Percentiles rank a stretch among this genome's conserved stretches.
Conservation (phyloP, 2,329 filamentous ascomycete genomes). For the Aspergillus fumigatiaffinis region DNA sequence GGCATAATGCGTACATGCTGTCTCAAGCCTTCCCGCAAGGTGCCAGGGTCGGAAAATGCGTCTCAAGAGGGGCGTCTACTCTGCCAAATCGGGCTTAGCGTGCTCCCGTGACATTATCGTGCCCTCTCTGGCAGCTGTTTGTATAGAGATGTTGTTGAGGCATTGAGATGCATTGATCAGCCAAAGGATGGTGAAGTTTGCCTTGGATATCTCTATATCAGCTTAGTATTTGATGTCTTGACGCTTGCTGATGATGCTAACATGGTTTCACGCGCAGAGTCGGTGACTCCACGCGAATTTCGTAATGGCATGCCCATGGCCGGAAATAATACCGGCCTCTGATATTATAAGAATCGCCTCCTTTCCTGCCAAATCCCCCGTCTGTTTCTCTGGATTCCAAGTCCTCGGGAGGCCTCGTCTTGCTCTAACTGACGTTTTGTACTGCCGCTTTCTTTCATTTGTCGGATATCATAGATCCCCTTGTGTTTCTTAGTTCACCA, state of each 20-base stretch:
- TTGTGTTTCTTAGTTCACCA: not conserved
- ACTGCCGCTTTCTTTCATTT: constrained; percentile 4
- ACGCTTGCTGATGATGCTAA: not conserved
- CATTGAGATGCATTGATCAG: constrained; percentile 8
- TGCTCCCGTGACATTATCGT: constrained; percentile 25
- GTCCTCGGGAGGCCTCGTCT: constrained; percentile 4
- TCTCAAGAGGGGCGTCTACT: not conserved
- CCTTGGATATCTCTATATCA: not conserved
- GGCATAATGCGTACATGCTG: not conserved
- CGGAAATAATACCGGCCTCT: constrained; percentile 47
- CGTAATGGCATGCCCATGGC: constrained; percentile 38
- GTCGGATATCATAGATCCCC: not conserved
- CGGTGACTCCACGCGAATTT: constrained; percentile 27
- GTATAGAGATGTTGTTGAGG: constrained; percentile 23
- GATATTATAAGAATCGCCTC: constrained; percentile 40
- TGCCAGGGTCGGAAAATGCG: not conserved
- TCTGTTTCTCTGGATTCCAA: constrained; percentile 16
- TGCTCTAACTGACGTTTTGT: constrained; percentile 8
- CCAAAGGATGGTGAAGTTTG: not conserved
- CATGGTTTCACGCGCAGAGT: constrained; percentile 7
- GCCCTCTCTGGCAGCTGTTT: constrained; percentile 24
- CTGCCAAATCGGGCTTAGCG: constrained; percentile 22
- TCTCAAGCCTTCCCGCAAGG: not conserved
- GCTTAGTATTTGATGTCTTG: constrained; percentile 4
- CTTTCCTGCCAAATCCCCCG: constrained; percentile 26